Evolutionary conservation across 371 early-diverging fungal species (phyloP).

Genomic region (Rhizomucor pusillus): DNA sequence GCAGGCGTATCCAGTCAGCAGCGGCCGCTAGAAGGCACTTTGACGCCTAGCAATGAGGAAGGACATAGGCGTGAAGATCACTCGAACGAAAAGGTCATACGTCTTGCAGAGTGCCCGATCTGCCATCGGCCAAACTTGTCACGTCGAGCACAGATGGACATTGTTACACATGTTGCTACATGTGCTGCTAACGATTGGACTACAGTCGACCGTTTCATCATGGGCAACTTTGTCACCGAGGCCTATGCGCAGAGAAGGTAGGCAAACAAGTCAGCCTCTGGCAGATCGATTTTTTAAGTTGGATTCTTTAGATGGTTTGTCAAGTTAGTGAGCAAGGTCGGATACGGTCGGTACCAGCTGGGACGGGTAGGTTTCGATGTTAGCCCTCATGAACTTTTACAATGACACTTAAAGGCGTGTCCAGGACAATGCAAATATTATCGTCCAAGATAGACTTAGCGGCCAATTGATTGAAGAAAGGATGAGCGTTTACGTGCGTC

Average conservation of each 20-base stretch:
- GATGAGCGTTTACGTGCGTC: conserved; percentile 80
- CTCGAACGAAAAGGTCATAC: conserved; percentile 61
- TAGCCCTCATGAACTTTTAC: background rate
- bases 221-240: conserved; percentile 80
- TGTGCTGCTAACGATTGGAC: conserved; percentile 67
- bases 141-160: conserved; percentile 66
- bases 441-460: conserved; percentile 72
- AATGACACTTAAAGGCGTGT: conserved; percentile 1
- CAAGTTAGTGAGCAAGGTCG: conserved; percentile 70
- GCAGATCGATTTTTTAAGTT: background rate
- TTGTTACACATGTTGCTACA: conserved; percentile 77
- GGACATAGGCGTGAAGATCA: background rate
- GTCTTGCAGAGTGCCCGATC: conserved; percentile 67
- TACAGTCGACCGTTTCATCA: conserved; percentile 62
- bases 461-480: conserved; percentile 80
- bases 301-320: conserved; percentile 66
- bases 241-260: conserved; percentile 68
- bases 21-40: no score
- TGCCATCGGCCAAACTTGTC: conserved; percentile 64
- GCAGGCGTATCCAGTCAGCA: background rate
- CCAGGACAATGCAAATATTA: conserved; percentile 73
- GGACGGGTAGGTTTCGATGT: conserved; percentile 52
- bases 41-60: no score
- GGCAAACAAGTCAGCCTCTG: background rate
- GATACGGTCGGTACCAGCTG: conserved; percentile 71